Conservation (phyloP, 2,329 filamentous ascomycete species). For the Aspergillus neoniger region DNA sequence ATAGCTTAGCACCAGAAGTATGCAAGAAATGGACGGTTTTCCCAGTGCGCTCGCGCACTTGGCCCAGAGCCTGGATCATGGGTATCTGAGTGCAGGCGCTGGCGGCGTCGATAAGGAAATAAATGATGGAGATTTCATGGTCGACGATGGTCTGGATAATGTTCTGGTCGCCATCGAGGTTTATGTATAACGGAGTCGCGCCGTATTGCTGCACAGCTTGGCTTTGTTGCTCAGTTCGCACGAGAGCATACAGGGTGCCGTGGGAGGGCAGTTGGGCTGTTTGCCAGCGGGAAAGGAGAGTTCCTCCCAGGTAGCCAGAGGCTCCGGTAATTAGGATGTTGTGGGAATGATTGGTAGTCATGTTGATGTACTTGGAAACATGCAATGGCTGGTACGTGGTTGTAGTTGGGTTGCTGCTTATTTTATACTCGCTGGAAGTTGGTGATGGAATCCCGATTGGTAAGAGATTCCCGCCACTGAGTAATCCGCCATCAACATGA, state of each 20-base stretch:
- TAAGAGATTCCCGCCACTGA: too few relatives aligned
- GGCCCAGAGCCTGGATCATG: constrained; percentile 51
- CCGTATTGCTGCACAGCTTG: constrained; percentile 48
- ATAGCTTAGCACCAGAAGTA: constrained; percentile 56
- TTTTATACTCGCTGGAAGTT: too few relatives aligned
- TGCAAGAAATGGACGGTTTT: constrained; percentile 53
- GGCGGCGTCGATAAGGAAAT: constrained; percentile 50
- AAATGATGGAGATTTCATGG: constrained; percentile 52
- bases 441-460: too few relatives aligned
- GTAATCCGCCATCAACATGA: too few relatives aligned
- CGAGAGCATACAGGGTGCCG: constrained; percentile 50
- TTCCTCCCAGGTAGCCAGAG: constrained; percentile 58
- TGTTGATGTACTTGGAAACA: not conserved
- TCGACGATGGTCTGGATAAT: constrained; percentile 43
- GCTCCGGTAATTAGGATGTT: constrained; percentile 48
- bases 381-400: too few relatives aligned
- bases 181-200: constrained; percentile 40
- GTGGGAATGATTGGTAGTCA: not conserved
- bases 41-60: constrained; percentile 47
- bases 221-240: constrained; percentile 51
- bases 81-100: constrained; percentile 33
- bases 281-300: constrained; percentile 47
- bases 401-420: too few relatives aligned
- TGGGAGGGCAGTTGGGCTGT: constrained; percentile 45
- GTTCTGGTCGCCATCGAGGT: constrained; percentile 32